These are phyloP conservation scores for Wickerhamiella domercqiae DNA, from an alignment of 805 yeast species.

Conservation along the genomic window DNA sequence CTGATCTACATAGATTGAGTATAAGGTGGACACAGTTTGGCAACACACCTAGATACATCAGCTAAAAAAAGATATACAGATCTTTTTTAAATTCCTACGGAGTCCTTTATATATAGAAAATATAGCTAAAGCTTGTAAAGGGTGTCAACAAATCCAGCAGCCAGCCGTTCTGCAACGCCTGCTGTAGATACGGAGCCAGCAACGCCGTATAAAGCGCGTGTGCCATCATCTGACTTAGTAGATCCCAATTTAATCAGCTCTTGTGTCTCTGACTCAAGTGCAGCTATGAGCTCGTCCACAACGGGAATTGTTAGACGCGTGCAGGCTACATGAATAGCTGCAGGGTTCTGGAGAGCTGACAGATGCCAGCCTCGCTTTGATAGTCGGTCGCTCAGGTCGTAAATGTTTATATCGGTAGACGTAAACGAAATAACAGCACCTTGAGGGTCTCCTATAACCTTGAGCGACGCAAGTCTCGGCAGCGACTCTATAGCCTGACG, in stretches of 20 bases:
- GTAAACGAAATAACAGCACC: slow-evolving; percentile 72
- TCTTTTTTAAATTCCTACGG: too few relatives aligned
- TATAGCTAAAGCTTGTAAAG: slow-evolving; percentile 51
- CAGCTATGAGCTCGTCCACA: slow-evolving; percentile 42
- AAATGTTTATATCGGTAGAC: slow-evolving; percentile 47
- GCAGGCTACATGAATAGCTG: slow-evolving; percentile 82
- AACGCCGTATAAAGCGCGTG: slow-evolving; percentile 87
- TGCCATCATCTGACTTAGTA: slow-evolving; percentile 28
- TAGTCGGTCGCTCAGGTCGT: slow-evolving; percentile 62
- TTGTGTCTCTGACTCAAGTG: slow-evolving; percentile 32
- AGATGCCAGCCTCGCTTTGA: slow-evolving; percentile 74
- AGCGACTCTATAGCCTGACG: slow-evolving; percentile 31
- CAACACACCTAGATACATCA: too few relatives aligned
- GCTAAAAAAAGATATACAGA: too few relatives aligned
- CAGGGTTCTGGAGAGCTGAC: slow-evolving; percentile 71
- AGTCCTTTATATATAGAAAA: too few relatives aligned
- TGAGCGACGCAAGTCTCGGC: slow-evolving; percentile 34
- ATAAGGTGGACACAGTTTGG: too few relatives aligned
- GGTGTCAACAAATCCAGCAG: slow-evolving; percentile 68
- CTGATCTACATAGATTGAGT: too few relatives aligned
- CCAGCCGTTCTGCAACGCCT: slow-evolving; percentile 67
- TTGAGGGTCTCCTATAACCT: slow-evolving; percentile 69
- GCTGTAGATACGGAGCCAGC: slow-evolving; percentile 80
- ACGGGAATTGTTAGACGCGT: slow-evolving; percentile 54
- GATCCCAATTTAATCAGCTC: slow-evolving; percentile 26